A percentile compares a stretch with the other conserved stretches of the same genome.
Conservation (phyloP, 345 rosid species). For the Stellera chamaejasme region DNA sequence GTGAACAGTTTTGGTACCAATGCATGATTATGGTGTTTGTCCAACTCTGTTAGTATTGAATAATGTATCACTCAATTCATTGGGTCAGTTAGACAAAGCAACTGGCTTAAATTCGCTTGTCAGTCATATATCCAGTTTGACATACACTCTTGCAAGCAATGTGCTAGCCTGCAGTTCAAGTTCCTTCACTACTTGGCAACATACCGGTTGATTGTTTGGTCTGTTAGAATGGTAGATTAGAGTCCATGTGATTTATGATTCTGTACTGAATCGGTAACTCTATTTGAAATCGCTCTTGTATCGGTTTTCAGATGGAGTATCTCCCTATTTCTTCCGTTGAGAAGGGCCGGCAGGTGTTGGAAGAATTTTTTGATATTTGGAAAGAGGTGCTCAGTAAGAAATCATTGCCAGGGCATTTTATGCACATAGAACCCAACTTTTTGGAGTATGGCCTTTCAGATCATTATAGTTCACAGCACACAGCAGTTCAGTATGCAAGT, state of each 20-base stretch:
- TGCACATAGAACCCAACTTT: slow-evolving; percentile 59
- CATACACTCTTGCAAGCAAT: no score
- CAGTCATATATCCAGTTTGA: no score
- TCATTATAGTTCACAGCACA: slow-evolving; percentile 66
- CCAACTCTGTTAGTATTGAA: no score
- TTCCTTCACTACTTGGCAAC: no score
- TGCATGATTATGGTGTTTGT: no score
- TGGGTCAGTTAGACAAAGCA: no score
- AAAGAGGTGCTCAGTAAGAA: slow-evolving; percentile 62
- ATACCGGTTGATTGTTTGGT: no score
- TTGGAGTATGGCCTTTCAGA: slow-evolving; percentile 67
- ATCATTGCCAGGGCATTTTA: slow-evolving; percentile 68
- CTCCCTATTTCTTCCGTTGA: slow-evolving; percentile 80
- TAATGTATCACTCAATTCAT: no score
- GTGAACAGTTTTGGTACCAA: no score
- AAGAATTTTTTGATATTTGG: slow-evolving; percentile 80
- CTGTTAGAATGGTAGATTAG: no score
- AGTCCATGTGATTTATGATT: background rate
- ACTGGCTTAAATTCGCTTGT: no score
- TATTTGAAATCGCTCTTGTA: slow-evolving; percentile 9
- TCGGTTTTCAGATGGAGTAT: slow-evolving; percentile 69
- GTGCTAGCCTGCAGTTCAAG: no score
- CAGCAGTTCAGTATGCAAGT: slow-evolving; percentile 69
- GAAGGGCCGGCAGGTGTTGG: slow-evolving; percentile 60
- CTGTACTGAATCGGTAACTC: background rate